Conservation (phyloP, 2,329 filamentous ascomycete species). For the Colletotrichum zoysiae region DNA sequence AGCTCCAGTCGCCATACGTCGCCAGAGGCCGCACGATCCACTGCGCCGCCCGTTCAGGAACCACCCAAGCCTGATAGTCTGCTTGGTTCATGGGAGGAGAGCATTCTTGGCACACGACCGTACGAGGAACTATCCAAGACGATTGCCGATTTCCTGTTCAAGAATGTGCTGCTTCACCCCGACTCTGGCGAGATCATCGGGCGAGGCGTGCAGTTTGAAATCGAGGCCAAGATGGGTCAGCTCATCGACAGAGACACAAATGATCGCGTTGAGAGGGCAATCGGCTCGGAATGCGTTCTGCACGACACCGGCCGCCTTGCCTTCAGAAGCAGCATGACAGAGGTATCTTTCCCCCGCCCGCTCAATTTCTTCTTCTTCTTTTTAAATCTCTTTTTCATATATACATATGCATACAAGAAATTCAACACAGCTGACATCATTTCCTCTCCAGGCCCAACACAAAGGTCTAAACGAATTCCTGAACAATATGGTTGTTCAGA, state of each 20-base stretch:
- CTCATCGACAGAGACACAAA: conserved; percentile 81
- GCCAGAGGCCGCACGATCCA: conserved; percentile 58
- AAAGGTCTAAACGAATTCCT: conserved; percentile 86
- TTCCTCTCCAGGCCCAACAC: conserved; percentile 75
- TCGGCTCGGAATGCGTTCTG: conserved; percentile 79
- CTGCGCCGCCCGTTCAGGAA: conserved; percentile 42
- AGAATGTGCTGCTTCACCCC: conserved; percentile 75
- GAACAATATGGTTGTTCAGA: conserved; percentile 75
- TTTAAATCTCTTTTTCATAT: no score
- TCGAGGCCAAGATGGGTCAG: conserved; percentile 93
- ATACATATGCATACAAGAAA: no score
- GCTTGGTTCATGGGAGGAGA: conserved; percentile 72
- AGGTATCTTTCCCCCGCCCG: conserved; percentile 66
- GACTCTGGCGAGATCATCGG: conserved; percentile 73
- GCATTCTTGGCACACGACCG: conserved; percentile 77
- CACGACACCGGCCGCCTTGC: conserved; percentile 69
- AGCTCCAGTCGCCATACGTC: conserved; percentile 60
- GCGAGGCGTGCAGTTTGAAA: conserved; percentile 82
- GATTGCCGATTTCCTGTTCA: conserved; percentile 85
- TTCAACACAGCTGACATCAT: conserved; percentile 1
- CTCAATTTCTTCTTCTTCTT: background rate
- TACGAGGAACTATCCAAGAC: conserved; percentile 80
- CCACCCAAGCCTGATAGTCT: conserved; percentile 46
- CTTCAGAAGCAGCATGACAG: conserved; percentile 92
- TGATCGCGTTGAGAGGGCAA: conserved; percentile 74